Percentiles rank a stretch among this genome's conserved stretches.
phyloP scores from a whole-genome alignment of 164 flowering plant species.

The Stephania cephalantha region DNA sequence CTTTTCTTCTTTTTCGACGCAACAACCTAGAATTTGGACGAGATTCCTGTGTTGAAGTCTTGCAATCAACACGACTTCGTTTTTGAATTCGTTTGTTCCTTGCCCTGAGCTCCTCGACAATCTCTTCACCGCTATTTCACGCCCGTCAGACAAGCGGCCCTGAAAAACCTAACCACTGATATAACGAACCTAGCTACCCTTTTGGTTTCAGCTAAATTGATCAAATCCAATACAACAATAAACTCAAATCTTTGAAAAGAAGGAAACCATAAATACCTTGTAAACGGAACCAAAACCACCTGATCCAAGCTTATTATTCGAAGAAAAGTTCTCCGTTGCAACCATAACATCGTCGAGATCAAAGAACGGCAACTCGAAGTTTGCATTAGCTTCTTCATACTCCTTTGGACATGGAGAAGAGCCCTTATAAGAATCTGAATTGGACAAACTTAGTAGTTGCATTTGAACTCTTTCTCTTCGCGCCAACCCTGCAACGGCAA shows the following conservation, averaged over 20 bases:
- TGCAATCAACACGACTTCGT: slow-evolving; percentile 19
- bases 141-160: slow-evolving; percentile 27
- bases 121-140: slow-evolving; percentile 40
- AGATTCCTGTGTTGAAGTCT: slow-evolving; percentile 24
- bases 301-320: slow-evolving; percentile 20
- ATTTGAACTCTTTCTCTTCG: background rate
- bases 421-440: background rate
- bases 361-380: background rate
- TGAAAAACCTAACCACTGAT: slow-evolving; percentile 6
- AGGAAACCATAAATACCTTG: slow-evolving; percentile 8
- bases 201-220: background rate
- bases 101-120: slow-evolving; percentile 28
- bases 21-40: slow-evolving; percentile 19
- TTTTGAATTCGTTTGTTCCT: slow-evolving; percentile 29
- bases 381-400: background rate
- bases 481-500: background rate
- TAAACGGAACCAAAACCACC: slow-evolving; percentile 35
- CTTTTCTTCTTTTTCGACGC: slow-evolving; percentile 18
- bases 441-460: background rate
- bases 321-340: slow-evolving; percentile 22
- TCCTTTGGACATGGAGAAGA: slow-evolving; percentile 1
- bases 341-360: slow-evolving; percentile 1
- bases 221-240: background rate
- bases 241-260: too few relatives aligned
- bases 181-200: background rate